Evolutionary conservation across 192 early-diverging fungal species (phyloP), one percentile per base, ranked within the genome.

Genomic region (Coemansia javaensis): DNA sequence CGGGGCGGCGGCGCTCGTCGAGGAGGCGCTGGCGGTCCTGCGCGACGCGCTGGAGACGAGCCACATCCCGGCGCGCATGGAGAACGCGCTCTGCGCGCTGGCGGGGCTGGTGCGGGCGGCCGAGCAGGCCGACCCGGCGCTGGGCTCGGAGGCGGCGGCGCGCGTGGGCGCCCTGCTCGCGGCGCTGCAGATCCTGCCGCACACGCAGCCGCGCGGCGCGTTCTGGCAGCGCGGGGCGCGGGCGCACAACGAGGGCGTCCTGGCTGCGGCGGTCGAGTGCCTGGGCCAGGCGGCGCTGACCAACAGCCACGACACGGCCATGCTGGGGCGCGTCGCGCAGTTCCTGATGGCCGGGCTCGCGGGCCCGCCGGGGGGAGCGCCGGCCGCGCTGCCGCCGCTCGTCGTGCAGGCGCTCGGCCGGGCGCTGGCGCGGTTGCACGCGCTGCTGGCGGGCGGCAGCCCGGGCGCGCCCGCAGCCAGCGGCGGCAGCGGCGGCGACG

Each of bases 191-290:
- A 32, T 44, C n/a, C 42, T 55, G 16, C 36, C 61, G 0, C 44
- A 30, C 8, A 23, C 39, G 14, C 23, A 27, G 37, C 22, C 47
- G 1, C 35, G 44, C 0, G 49, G 40, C 21, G 59, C 37, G 3
- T 53, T 61, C 33, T 61, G 59, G 59, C 31, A 24, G 23, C 20
- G 38, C 15, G 37, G n/a, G 22, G 57, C 57, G 16, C 24, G 25
- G 0, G 10, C 31, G 8, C 32, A 11, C 36, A 52, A 51, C 12
- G 49, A 34, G 6, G 62, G 44, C n/a, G 50, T 66, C 10, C 42
- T 54, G 9, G 50, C 50, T 3, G 63, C 63, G 12, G 56, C 63
- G 1, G 33, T 66, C n/a, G 63, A 66, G 28, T 66, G 63, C 25
- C 42, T n/a, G 6, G 50, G 48, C 11, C 45, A 53, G 14, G 40